phyloP scores from a whole-genome alignment of 2,329 filamentous ascomycete species.

The Talaromyces sp. region DNA sequence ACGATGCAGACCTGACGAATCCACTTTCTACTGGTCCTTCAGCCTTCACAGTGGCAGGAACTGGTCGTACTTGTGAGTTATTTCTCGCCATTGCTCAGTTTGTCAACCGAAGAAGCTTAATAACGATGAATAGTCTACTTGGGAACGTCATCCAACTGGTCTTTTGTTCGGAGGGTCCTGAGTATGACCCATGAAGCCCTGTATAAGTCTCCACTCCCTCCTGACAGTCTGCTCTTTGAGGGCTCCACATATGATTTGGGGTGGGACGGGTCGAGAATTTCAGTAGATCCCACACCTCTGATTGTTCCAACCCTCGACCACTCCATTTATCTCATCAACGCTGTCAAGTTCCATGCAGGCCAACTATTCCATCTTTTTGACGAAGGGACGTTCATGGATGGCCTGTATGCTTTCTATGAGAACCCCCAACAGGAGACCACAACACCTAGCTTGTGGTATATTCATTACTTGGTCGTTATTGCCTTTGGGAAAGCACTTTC shows the following conservation, averaged over 20 bases:
- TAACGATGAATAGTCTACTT: neutral
- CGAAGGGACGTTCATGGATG: conserved; percentile 47
- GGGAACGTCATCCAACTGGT: neutral
- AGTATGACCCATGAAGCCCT: neutral
- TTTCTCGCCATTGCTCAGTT: neutral
- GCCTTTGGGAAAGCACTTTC: conserved; percentile 55
- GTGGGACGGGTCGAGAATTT: neutral
- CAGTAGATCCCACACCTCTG: conserved; percentile 20
- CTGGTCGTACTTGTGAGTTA: neutral
- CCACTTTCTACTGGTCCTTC: neutral
- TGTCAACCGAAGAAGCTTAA: neutral
- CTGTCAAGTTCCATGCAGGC: conserved; percentile 52
- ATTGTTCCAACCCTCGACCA: conserved; percentile 47
- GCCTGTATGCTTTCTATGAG: conserved; percentile 40
- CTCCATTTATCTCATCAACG: conserved; percentile 49
- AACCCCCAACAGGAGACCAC: conserved; percentile 23
- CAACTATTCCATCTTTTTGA: conserved; percentile 53
- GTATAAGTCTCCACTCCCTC: neutral
- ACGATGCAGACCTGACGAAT: neutral
- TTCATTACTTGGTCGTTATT: conserved; percentile 51
- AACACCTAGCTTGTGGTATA: conserved; percentile 44
- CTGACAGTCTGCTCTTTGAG: neutral
- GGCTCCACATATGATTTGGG: neutral
- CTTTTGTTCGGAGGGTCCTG: neutral
- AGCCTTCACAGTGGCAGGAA: neutral